Evolutionary conservation across 2,329 filamentous ascomycete species (phyloP).

Genomic region (Tolypocladium guangdongense): DNA sequence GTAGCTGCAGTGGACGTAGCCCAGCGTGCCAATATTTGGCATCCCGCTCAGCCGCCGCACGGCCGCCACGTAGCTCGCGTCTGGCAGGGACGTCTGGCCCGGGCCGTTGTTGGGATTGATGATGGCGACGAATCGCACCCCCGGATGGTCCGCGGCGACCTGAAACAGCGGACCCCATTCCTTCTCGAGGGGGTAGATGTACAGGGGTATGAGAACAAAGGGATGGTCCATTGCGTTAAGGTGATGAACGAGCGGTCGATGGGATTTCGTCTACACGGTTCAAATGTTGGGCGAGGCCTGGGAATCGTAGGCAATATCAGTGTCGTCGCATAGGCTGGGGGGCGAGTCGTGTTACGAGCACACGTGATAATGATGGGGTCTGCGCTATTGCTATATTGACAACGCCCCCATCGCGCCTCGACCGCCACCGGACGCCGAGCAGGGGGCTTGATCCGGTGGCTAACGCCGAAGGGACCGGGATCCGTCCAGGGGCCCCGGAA

Average conservation of each 20-base stretch:
- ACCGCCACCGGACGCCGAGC: no score
- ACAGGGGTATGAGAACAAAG: slow-evolving; percentile 19
- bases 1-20: slow-evolving; percentile 21
- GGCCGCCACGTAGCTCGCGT: slow-evolving; percentile 16
- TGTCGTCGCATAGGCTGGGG: not conserved
- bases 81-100: slow-evolving; percentile 13
- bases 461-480: not conserved
- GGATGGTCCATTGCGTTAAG: slow-evolving; percentile 1
- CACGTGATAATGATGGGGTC: not conserved
- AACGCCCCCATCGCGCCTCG: no score
- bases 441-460: not conserved
- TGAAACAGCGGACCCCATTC: slow-evolving; percentile 18
- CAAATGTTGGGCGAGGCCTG: not conserved
- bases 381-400: no score
- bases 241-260: no score
- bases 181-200: slow-evolving; percentile 19
- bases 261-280: not conserved
- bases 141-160: slow-evolving; percentile 11
- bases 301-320: not conserved
- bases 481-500: not conserved
- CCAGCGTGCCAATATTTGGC: slow-evolving; percentile 16
- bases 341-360: not conserved
- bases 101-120: slow-evolving; percentile 21
- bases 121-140: slow-evolving; percentile 16
- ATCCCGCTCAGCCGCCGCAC: slow-evolving; percentile 10